Evolutionary conservation across 257 asterid species (phyloP), one percentile per base, ranked within the genome.

Genomic region (Nicotiana tabacum): DNA sequence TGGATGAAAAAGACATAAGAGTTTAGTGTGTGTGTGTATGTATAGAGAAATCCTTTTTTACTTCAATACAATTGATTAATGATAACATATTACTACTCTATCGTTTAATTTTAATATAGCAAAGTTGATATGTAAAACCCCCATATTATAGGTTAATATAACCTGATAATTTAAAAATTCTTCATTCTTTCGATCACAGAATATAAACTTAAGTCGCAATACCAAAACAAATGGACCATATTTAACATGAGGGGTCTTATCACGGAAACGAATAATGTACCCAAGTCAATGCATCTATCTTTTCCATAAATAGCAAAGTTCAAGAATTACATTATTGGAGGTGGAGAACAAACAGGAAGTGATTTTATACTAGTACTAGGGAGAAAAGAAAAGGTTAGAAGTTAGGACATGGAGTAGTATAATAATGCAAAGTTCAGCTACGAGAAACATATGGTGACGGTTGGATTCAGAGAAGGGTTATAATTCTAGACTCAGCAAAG

Each of bases 361-460:
- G 69, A 57, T 58, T 11, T 9, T 17, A 18, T n/a, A 57, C 18
- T 17, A 57, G 18, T 6, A 39, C n/a, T 4, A 16, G 62, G 62
- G 9, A 57, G 30, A 48, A 55, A 4, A 13, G 16, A 29, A 55
- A 51, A 17, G 29, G 29, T 4, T 27, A 35, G 72, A 27, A 35
- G 46, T 67, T 7, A 33, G 5, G 35, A 33, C 35, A 33, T 33
- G 35, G 33, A 1, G 4, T 33, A 29, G 1, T 29, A 29, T 29
- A 29, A 53, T 53, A 81, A 61, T 51, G 82, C 56, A 53, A 53
- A 53, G 16, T 51, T 51, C 15, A 51, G 56, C 56, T 48, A 48
- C 64, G 35, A 72, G 55, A 33, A 84, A 69, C 29, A 81, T 76
- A 27, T n/a, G 58, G 74, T 77, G 66, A 35, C 72, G 66, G 69